Evolutionary conservation across 73 alveolate species (phyloP).

Genomic region (Halteria grandinella): DNA sequence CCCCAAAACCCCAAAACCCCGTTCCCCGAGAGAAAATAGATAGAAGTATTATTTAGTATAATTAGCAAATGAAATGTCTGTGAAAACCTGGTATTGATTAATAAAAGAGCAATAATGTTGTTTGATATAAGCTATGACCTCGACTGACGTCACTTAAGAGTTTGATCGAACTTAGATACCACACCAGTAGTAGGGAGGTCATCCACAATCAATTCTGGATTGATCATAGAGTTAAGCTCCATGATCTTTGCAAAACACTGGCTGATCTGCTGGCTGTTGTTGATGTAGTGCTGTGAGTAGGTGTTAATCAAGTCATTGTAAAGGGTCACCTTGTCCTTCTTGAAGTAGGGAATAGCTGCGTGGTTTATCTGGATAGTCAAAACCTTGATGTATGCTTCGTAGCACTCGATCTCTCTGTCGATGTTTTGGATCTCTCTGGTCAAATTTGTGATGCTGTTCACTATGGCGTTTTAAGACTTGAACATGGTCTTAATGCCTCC

Average conservation of each 20-base stretch:
- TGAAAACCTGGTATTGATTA: too few relatives aligned
- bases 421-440: conserved; percentile 13
- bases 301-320: conserved; percentile 31
- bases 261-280: conserved; percentile 4
- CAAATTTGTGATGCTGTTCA: conserved; percentile 23
- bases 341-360: conserved; percentile 50
- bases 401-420: conserved; percentile 44
- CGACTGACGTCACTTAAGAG: too few relatives aligned
- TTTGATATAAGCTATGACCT: too few relatives aligned
- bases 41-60: too few relatives aligned
- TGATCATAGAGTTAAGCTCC: not conserved
- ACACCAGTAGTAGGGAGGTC: too few relatives aligned
- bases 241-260: conserved; percentile 30
- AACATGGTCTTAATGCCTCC: conserved; percentile 12
- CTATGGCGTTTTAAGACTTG: conserved; percentile 16
- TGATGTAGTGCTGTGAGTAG: conserved; percentile 29
- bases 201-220: too few relatives aligned
- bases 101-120: too few relatives aligned
- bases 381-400: conserved; percentile 1
- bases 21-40: too few relatives aligned
- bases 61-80: too few relatives aligned
- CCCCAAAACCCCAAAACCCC: too few relatives aligned
- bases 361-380: not conserved
- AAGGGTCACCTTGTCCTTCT: conserved; percentile 37
- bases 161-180: too few relatives aligned